phyloP scores from a whole-genome alignment of 116 monocot genomes.

The Zostera marina region DNA sequence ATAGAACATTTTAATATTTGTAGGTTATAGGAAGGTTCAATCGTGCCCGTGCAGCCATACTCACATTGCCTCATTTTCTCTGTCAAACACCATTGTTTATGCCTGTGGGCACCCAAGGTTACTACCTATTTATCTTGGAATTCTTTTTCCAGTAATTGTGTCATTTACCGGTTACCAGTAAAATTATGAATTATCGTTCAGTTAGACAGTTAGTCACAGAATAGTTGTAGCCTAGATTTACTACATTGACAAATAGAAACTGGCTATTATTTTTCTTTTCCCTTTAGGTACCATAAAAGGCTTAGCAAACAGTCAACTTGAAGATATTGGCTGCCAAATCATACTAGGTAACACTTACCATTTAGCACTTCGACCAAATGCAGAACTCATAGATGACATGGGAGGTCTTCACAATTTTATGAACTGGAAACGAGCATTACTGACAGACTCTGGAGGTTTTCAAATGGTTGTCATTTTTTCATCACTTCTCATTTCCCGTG shows the following conservation, averaged over 20 bases:
- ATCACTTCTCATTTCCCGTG: too few relatives aligned
- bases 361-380: constrained; percentile 82
- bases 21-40: constrained; percentile 86
- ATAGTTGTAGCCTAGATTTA: neutral
- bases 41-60: constrained; percentile 76
- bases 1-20: constrained; percentile 2
- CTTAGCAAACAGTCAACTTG: constrained; percentile 74
- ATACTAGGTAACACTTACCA: constrained; percentile 97
- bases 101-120: constrained; percentile 98
- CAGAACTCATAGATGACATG: constrained; percentile 81
- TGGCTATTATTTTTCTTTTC: constrained; percentile 1
- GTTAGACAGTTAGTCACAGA: too few relatives aligned
- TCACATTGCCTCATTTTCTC: constrained; percentile 70
- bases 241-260: neutral
- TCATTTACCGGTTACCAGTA: neutral
- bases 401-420: constrained; percentile 99
- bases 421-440: constrained; percentile 94
- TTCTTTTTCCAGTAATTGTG: neutral
- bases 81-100: constrained; percentile 92
- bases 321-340: constrained; percentile 98
- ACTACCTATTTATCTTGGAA: neutral
- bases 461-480: constrained; percentile 56
- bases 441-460: constrained; percentile 98
- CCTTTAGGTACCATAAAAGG: constrained; percentile 93
- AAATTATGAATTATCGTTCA: too few relatives aligned